Conservation (phyloP, 805 yeast genomes). For the Maudiozyma pseudohumilis region DNA sequence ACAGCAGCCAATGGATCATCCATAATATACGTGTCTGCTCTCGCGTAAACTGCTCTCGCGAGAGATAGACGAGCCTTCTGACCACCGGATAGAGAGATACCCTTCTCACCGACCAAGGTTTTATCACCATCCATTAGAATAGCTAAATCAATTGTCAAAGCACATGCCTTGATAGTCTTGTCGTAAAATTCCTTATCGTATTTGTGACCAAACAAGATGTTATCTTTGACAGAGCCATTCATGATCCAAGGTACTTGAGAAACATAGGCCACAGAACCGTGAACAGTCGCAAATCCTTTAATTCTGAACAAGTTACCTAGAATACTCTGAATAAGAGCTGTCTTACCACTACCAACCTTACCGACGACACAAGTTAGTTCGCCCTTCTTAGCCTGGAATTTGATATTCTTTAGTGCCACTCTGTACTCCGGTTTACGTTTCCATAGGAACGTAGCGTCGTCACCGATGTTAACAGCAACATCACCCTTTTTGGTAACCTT, state of each 20-base stretch:
- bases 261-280: slow-evolving; percentile 79
- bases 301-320: slow-evolving; percentile 75
- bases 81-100: slow-evolving; percentile 93
- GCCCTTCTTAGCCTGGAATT: slow-evolving; percentile 58
- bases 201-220: slow-evolving; percentile 81
- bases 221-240: slow-evolving; percentile 88
- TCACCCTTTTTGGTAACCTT: slow-evolving; percentile 52
- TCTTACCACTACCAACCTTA: slow-evolving; percentile 83
- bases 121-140: slow-evolving; percentile 81
- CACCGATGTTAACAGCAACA: slow-evolving; percentile 46
- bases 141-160: slow-evolving; percentile 65
- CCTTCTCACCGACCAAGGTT: slow-evolving; percentile 95
- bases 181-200: slow-evolving; percentile 76
- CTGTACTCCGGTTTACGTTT: slow-evolving; percentile 60
- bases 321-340: slow-evolving; percentile 68
- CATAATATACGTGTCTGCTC: slow-evolving; percentile 83
- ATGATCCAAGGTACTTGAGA: slow-evolving; percentile 95
- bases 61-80: slow-evolving; percentile 92
- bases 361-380: slow-evolving; percentile 82
- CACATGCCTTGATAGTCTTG: slow-evolving; percentile 79
- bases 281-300: slow-evolving; percentile 59
- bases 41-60: slow-evolving; percentile 91
- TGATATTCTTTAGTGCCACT: slow-evolving; percentile 54
- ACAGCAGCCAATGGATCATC: slow-evolving; percentile 96
- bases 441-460: slow-evolving; percentile 69